Evolutionary conservation across 192 early-diverging fungal species (phyloP).

Genomic region (Mortierella hygrophila): DNA sequence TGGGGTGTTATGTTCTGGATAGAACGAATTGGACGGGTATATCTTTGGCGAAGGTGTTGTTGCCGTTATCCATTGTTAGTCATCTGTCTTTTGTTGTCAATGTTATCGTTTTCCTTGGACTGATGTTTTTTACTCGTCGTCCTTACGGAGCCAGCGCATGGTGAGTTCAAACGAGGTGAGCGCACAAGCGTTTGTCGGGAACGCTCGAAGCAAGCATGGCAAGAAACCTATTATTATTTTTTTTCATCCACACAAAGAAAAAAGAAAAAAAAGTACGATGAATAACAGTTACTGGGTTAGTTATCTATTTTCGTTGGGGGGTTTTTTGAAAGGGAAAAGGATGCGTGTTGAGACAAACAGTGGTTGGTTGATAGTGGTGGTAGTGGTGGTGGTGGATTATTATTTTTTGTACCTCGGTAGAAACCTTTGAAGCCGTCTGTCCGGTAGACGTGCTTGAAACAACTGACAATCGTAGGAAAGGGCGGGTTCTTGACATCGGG

Average conservation of each 20-base stretch:
- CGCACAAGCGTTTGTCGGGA: slow-evolving; percentile 96
- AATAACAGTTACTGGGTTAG: not conserved
- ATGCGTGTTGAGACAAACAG: no score
- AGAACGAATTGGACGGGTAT: no score
- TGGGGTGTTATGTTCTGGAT: no score
- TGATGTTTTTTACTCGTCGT: slow-evolving; percentile 27
- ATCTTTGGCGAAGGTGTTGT: no score
- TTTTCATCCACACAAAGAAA: not conserved
- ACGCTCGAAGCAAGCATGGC: slow-evolving; percentile 90
- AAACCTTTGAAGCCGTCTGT: slow-evolving; percentile 88
- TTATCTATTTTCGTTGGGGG: no score
- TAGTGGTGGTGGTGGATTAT: no score
- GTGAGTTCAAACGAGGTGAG: slow-evolving; percentile 89
- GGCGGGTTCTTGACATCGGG: slow-evolving; percentile 75
- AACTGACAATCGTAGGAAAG: slow-evolving; percentile 70
- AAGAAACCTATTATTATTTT: slow-evolving; percentile 70
- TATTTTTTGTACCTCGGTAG: slow-evolving; percentile 73
- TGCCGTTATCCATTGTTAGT: no score
- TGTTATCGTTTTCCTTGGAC: not conserved
- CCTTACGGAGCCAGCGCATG: slow-evolving; percentile 59
- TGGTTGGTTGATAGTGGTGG: no score
- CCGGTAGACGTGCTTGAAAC: slow-evolving; percentile 67
- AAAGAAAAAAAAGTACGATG: not conserved
- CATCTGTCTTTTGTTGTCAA: not conserved
- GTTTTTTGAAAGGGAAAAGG: no score